Conservation (phyloP, 805 yeast species). For the Candida silvicultrix region DNA sequence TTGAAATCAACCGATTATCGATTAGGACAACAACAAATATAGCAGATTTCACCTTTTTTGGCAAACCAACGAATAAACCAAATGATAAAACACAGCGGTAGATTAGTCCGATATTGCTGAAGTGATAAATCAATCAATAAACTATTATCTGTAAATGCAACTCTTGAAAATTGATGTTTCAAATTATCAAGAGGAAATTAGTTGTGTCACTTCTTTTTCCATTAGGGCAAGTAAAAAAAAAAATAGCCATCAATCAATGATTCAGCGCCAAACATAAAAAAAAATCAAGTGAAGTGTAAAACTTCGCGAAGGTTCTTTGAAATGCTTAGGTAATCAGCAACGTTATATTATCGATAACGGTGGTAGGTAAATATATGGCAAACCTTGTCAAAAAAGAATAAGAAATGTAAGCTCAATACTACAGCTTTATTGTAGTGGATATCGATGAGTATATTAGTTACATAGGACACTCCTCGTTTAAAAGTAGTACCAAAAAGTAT, state of each 20-base stretch:
- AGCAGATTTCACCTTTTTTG: not conserved
- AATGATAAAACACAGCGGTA: not conserved
- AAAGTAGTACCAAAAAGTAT: too few relatives aligned
- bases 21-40: not conserved
- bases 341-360: too few relatives aligned
- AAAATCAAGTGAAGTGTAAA: not conserved
- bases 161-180: not conserved
- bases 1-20: not conserved
- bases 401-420: too few relatives aligned
- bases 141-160: too few relatives aligned
- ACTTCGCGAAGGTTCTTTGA: not conserved
- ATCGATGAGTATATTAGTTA: too few relatives aligned
- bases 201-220: not conserved
- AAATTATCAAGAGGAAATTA: too few relatives aligned
- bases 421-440: too few relatives aligned
- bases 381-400: too few relatives aligned
- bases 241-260: not conserved
- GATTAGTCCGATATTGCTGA: not conserved
- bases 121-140: not conserved
- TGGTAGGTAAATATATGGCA: too few relatives aligned
- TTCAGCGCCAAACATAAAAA: not conserved
- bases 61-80: not conserved
- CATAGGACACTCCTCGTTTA: too few relatives aligned
- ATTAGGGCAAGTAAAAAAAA: not conserved
- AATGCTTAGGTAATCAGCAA: too few relatives aligned